These are phyloP conservation scores for Pneumocystis wakefieldiae DNA, from an alignment of 1,139 yeast species.

Conservation along the genomic window DNA sequence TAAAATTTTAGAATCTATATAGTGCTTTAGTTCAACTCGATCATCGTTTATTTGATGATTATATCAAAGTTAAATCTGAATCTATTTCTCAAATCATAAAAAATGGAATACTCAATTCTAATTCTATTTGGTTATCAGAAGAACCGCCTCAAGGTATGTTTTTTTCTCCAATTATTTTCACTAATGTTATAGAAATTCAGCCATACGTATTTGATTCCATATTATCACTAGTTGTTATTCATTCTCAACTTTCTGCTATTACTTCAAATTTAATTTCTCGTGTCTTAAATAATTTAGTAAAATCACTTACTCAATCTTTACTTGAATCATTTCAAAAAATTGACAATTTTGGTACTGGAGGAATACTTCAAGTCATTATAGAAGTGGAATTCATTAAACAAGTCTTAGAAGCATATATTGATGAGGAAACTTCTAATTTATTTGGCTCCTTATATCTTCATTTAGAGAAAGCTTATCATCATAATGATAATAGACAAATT, in stretches of 20 bases:
- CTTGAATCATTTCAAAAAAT: slow-evolving; percentile 31
- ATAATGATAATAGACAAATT: not conserved
- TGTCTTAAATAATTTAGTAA: slow-evolving; percentile 34
- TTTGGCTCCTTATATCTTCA: not conserved
- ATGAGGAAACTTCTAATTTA: not conserved
- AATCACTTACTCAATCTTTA: slow-evolving; percentile 32
- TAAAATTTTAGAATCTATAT: slow-evolving; percentile 25
- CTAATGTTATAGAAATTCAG: slow-evolving; percentile 24
- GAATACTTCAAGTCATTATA: slow-evolving; percentile 27
- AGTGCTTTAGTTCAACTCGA: slow-evolving; percentile 36
- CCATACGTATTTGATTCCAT: slow-evolving; percentile 38
- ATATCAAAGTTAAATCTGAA: slow-evolving; percentile 36
- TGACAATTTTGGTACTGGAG: slow-evolving; percentile 23
- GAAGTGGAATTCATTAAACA: slow-evolving; percentile 26
- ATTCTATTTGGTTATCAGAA: slow-evolving; percentile 33
- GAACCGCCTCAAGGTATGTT: slow-evolving; percentile 24
- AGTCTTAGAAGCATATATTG: not conserved
- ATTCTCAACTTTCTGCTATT: slow-evolving; percentile 35
- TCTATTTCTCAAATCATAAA: slow-evolving; percentile 34
- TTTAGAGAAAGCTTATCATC: not conserved
- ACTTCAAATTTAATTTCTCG: slow-evolving; percentile 33
- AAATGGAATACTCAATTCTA: slow-evolving; percentile 30
- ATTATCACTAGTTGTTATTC: slow-evolving; percentile 38
- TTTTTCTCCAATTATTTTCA: not conserved
- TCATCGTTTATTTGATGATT: slow-evolving; percentile 36